Evolutionary conservation across 1,284 basidiomycete genomes (phyloP), one percentile per base, ranked within the genome.

Genomic region (Moniliophthora roreri): DNA sequence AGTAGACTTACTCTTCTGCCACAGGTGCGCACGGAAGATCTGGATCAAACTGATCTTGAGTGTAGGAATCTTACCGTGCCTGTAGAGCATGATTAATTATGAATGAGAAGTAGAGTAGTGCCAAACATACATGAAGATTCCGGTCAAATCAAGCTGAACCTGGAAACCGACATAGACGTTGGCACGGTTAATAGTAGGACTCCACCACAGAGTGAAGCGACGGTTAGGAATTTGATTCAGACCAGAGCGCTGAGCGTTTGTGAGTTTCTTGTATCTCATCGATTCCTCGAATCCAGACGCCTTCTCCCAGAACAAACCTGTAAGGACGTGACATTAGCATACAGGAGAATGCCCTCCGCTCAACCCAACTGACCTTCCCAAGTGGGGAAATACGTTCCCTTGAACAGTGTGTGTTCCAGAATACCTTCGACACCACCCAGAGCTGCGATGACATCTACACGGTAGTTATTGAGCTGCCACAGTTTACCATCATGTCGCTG

Each of bases 151-250:
- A 48, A 98, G 83, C 66, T 98, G 97, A 18, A 99, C 97, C 72
- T 99, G 97, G 90, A 99, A 99, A 84, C 96, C 97, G 67, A 98
- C 95, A 67, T 98, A 98, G 70, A 98, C 95, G 68, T 98, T 99
- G 52, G 95, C 95, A 60, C 95, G 91, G 74, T 98, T 98, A 77
- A 98, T 95, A 1, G 92, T 94, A 16, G 95, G 95, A 66, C 91
- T 95, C 96, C 96, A 99, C 97, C 97, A 99, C 5, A 99, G 81
- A 2, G 95, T 99, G 78, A 99, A 99, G n/a, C 96, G 91, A 85
- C 97, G 95, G 70, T 99, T 99, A 6, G 97, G 97, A 69, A 99
- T 98, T 70, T 99, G 95, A 68, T 94, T 95, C 39, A 98, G 75
- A 90, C 95, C 95, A 38, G 94, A 97, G 45, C 94, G 87, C 76